These are phyloP conservation scores for Trichoderma guizhouense DNA, from an alignment of 2,329 filamentous ascomycete genomes.

Conservation along the genomic window DNA sequence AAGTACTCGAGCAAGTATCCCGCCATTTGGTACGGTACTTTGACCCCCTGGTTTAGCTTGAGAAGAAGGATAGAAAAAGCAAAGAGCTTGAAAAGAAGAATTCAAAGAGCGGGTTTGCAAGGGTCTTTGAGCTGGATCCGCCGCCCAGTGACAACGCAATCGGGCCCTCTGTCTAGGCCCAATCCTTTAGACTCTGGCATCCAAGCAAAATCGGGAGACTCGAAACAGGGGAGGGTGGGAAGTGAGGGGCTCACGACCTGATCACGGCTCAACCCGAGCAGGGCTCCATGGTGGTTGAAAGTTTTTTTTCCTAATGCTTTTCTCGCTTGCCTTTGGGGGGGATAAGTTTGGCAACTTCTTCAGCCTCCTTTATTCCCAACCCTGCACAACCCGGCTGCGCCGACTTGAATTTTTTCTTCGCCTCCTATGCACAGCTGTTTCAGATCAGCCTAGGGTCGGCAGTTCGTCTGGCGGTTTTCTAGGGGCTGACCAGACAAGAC, in stretches of 20 bases:
- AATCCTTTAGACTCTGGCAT: background rate
- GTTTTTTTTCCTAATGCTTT: background rate
- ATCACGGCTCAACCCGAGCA: constrained; percentile 9
- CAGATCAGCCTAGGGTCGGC: background rate
- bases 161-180: background rate
- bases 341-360: constrained; percentile 3
- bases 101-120: background rate
- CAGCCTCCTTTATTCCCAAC: constrained; percentile 7
- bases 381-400: background rate
- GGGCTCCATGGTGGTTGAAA: background rate
- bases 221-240: background rate
- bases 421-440: constrained; percentile 8
- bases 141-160: background rate
- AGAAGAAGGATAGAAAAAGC: background rate
- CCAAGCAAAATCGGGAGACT: background rate
- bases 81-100: background rate
- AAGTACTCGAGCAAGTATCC: background rate
- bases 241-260: background rate
- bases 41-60: background rate
- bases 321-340: background rate
- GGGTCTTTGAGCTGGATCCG: background rate
- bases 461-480: background rate
- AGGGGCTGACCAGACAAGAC: background rate
- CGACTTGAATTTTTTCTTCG: background rate
- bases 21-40: background rate